These are phyloP conservation scores for Isabelozyma pseudorhagii DNA, from an alignment of 805 yeast species.

Conservation along the genomic window DNA sequence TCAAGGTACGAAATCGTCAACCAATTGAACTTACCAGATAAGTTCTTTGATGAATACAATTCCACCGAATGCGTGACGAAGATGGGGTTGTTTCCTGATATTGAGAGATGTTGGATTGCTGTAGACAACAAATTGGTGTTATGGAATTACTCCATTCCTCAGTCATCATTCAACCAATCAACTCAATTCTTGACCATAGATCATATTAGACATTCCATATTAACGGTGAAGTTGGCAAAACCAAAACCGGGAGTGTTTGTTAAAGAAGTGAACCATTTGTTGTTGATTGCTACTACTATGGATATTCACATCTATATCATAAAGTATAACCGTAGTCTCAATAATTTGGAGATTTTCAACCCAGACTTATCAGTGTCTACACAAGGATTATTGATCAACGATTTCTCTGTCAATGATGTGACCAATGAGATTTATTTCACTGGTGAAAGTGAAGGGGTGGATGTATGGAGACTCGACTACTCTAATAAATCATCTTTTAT, in stretches of 20 bases:
- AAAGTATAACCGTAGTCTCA: slow-evolving; percentile 42
- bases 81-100: slow-evolving; percentile 80
- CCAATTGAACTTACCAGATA: slow-evolving; percentile 75
- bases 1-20: slow-evolving; percentile 76
- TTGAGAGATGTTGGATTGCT: slow-evolving; percentile 82
- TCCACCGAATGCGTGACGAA: slow-evolving; percentile 63
- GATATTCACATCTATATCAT: slow-evolving; percentile 77
- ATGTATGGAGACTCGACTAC: slow-evolving; percentile 86
- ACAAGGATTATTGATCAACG: slow-evolving; percentile 71
- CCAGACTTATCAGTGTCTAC: slow-evolving; percentile 79
- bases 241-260: slow-evolving; percentile 84
- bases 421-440: slow-evolving; percentile 83
- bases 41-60: slow-evolving; percentile 68
- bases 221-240: slow-evolving; percentile 70
- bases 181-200: slow-evolving; percentile 76
- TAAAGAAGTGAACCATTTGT: slow-evolving; percentile 65
- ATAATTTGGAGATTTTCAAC: slow-evolving; percentile 66
- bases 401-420: slow-evolving; percentile 53
- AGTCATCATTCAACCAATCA: slow-evolving; percentile 40
- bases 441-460: slow-evolving; percentile 72
- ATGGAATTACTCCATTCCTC: slow-evolving; percentile 73
- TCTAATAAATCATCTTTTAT: slow-evolving; percentile 85
- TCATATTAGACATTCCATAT: slow-evolving; percentile 73
- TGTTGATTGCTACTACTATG: slow-evolving; percentile 76
- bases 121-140: slow-evolving; percentile 77